Evolutionary conservation across 2,329 filamentous ascomycete genomes (phyloP).

Genomic region (Calonectria pseudoreteaudii): DNA sequence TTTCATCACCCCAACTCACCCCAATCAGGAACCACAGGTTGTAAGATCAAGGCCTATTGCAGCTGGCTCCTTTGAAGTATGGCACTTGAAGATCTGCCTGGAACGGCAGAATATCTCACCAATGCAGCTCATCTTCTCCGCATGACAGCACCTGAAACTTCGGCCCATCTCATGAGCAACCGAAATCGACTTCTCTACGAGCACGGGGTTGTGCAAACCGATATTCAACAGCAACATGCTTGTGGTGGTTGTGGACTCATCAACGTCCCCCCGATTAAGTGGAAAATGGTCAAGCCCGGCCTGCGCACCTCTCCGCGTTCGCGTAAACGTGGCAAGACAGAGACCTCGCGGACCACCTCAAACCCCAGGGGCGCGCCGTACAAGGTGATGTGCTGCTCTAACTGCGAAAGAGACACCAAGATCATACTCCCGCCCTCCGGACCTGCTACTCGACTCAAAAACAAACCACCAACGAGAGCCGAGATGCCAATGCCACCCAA

Average conservation of each 20-base stretch:
- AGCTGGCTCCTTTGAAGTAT: constrained; percentile 21
- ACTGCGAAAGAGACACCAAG: constrained; percentile 58
- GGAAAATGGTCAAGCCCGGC: constrained; percentile 55
- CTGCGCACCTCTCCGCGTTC: constrained; percentile 27
- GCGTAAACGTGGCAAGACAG: constrained; percentile 21
- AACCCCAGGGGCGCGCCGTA: constrained; percentile 12
- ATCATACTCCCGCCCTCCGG: constrained; percentile 55
- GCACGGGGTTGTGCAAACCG: constrained; percentile 56
- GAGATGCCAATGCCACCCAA: constrained; percentile 44
- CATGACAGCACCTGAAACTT: constrained; percentile 64
- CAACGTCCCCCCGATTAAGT: constrained; percentile 61
- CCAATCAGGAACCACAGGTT: not conserved
- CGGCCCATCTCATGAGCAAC: constrained; percentile 69
- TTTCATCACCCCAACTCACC: not conserved
- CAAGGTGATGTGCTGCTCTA: constrained; percentile 59
- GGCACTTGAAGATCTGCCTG: constrained; percentile 38
- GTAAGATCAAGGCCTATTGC: not conserved
- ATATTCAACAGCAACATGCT: constrained; percentile 64
- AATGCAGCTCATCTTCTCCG: constrained; percentile 70
- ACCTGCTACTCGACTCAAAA: constrained; percentile 40
- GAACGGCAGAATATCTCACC: constrained; percentile 60
- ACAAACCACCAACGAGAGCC: constrained; percentile 25
- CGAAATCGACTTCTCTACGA: constrained; percentile 62
- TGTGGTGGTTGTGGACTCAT: constrained; percentile 73
- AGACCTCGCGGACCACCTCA: not conserved